Conservation (phyloP, 176 grass and related monocot species). For the Eleusine coracana region DNA sequence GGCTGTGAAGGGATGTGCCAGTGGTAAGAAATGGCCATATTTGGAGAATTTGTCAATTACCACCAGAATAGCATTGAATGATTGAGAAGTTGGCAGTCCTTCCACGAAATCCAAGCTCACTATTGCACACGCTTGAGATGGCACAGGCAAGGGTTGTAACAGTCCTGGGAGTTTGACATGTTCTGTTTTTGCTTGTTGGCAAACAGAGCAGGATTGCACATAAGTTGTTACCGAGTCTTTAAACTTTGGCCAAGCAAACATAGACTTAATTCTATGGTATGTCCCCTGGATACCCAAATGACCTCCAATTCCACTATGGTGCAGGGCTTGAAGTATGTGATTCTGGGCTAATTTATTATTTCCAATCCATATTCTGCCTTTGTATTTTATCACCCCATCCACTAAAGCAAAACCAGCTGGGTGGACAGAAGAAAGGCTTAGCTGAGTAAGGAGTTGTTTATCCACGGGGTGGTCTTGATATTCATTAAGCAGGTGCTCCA, state of each 20-base stretch:
- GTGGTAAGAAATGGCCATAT: neutral
- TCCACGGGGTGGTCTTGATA: accelerated
- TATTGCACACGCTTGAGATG: neutral
- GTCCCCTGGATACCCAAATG: neutral
- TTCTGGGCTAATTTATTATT: neutral
- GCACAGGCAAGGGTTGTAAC: neutral
- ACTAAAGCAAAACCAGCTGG: accelerated
- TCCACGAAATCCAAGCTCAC: neutral
- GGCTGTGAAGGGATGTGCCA: neutral
- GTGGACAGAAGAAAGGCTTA: accelerated
- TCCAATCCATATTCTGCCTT: neutral
- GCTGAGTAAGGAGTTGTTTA: neutral
- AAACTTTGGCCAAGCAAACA: neutral
- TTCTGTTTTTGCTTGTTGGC: neutral
- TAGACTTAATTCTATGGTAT: neutral
- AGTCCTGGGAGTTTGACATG: neutral
- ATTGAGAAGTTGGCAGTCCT: neutral
- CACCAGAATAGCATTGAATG: neutral
- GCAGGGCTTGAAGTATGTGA: neutral
- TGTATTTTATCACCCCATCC: neutral
- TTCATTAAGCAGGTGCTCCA: neutral
- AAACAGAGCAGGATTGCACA: neutral
- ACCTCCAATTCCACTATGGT: neutral
- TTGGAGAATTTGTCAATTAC: neutral
- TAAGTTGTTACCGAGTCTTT: neutral